phyloP scores from a whole-genome alignment of 2,329 filamentous ascomycete species.

The Zymoseptoria crescenta region DNA sequence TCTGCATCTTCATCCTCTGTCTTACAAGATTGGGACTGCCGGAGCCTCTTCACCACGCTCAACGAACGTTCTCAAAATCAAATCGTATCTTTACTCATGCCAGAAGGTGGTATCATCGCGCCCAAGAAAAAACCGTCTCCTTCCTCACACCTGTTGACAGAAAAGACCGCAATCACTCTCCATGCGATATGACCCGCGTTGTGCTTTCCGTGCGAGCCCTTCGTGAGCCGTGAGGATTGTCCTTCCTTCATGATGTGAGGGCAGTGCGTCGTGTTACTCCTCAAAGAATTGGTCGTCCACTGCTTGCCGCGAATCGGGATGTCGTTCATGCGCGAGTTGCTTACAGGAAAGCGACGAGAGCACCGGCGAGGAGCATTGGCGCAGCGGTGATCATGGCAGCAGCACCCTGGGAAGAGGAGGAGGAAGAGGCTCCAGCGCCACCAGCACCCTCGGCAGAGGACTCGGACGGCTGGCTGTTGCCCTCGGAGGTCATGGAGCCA shows the following conservation, averaged over 20 bases:
- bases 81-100: slow-evolving; percentile 4
- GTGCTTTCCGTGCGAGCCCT: neutral
- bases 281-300: neutral
- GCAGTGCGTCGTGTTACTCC: neutral
- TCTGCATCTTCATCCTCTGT: neutral
- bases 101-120: slow-evolving; percentile 12
- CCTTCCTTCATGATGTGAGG: neutral
- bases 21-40: neutral
- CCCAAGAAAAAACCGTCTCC: neutral
- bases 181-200: neutral
- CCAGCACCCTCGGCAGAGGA: slow-evolving; percentile 6
- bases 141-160: neutral
- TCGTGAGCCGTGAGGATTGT: slow-evolving; percentile 11
- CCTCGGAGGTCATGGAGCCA: neutral
- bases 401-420: slow-evolving; percentile 10
- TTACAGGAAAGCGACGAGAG: slow-evolving; percentile 38
- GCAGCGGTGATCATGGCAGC: slow-evolving; percentile 28
- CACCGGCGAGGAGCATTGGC: slow-evolving; percentile 27
- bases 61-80: neutral
- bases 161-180: neutral
- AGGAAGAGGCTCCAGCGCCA: slow-evolving; percentile 10
- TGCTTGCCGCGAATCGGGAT: neutral
- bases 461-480: neutral
- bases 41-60: neutral
- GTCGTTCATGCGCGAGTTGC: slow-evolving; percentile 34